Evolutionary conservation across 148 eudicot species (phyloP), one percentile per base, ranked within the genome.

Genomic region (Heliamphora exappendiculata): DNA sequence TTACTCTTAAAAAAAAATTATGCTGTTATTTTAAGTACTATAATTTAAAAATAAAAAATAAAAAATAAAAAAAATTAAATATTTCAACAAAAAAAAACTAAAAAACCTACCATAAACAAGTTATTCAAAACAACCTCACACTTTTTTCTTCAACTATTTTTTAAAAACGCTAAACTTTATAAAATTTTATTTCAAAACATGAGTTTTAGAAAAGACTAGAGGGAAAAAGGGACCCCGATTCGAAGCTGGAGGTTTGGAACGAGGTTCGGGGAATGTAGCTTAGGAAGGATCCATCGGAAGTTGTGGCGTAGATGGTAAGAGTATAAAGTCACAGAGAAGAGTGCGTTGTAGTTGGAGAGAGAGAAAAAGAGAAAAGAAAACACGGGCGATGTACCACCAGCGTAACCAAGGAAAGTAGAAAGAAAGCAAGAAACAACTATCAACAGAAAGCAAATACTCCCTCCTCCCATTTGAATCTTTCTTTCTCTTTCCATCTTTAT

Each of bases 291-390:
- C 13, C 33, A 36, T 49, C 8, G 11, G 20, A 31, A 47, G 47
- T 17, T 58, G 65, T 65, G 59, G 67, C 26, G 55, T 34, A 31
- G 42, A 2, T 29, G 3, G 45, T 33, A 36, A 47, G 16, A 36
- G 29, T 42, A 42, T 24, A 78, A 81, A 81, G 70, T n/a, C 44
- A 45, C 42, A 70, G 26, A 79, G 26, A 24, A 69, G 58, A 68
- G 75, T 67, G 76, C 82, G 73, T 72, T 70, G 44, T 49, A 26
- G 74, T 81, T 79, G 73, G 28, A 74, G 51, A 71, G 58, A 47
- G 39, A 76, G 66, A 78, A 67, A 51, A 63, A 36, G 65, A 78
- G 69, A 24, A 50, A 65, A 57, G 19, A n/a, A 72, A 63, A 29
- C 70, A 75, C 31, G 70, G 58, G 19, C 29, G 72, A 39, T 51